Base-by-base conservation (phyloP, 1,284 basidiomycete species). In the Ganoderma leucocontextum region DNA sequence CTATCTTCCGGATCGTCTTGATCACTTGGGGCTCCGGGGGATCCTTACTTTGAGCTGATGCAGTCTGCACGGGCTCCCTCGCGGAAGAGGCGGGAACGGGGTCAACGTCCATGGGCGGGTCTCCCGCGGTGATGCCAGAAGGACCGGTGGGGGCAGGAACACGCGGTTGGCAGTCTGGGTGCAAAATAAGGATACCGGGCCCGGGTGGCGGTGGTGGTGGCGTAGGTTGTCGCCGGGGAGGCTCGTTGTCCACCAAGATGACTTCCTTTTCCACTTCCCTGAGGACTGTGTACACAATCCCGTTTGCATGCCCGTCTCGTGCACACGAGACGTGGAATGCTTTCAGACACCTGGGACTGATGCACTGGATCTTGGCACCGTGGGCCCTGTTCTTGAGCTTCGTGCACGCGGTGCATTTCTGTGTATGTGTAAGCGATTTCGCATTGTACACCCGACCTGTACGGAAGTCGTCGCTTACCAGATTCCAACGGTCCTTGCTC, bases 301-400 rank as follows among this genome's bases (percentile, higher is more conserved):
- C 86, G 8, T 77, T 74, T 4, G 79, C 82, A 6, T 80, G 79
- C 0, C 87, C 88, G 33, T 89, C 87, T 36, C 84, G 83, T 0
- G 97, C 97, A 79, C 97, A 99, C 2, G 91, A 93, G 36, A 98
- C 91, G 78, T 99, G 97, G 80, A 95, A 98, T 0, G 97, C 95
- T 75, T 94, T 95, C 1, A 94, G 86, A 77, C 97, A 98, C 81
- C 95, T 96, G 68, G 95, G 95, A 78, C 95, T 95, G 12, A 95
- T 95, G 78, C 96, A 98, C 76, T 98, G 96, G 38, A 98, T 91
- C 66, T 96, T 96, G 4, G 95, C 95, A 6, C 97, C 97, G 70
- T 95, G 92, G 9, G 83, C 84, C 72, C 92, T 93, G 19, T 86
- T 80, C 42, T 85, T 85, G 35, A 82, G 85, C 76, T 91, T 94